Base-by-base conservation (phyloP, 192 early-diverging fungal species). In the Endogone sp. region DNA sequence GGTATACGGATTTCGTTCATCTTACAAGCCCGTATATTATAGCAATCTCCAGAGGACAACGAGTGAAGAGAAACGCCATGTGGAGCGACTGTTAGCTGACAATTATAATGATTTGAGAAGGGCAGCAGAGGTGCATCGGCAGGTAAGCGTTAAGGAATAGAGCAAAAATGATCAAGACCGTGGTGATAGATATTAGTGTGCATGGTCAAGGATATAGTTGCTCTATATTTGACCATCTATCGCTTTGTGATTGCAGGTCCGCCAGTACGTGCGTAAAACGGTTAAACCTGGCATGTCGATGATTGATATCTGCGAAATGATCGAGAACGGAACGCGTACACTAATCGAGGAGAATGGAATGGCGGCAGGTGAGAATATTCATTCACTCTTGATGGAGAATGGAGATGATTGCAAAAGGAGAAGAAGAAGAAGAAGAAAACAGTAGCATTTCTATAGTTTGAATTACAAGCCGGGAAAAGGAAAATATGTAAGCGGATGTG, bases 231-330 rank as follows among this genome's bases (percentile, higher is more conserved):
- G 11, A 29, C 37, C 23, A n/a, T 56, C n/a, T 56, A 56, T n/a
- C 25, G 28, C 29, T 27, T 21, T 10, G 23, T 55, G 25, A 49
- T 79, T n/a, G n/a, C n/a, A n/a, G 77, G 97, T 98, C 4, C 92
- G 97, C 28, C 65, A 75, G 58, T 93, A 96, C 74, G 95, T 90
- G 25, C 86, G 84, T 44, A 80, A 86, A 57, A 79, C 76, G 49
- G 93, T 99, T 73, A 93, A 93, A 79, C 96, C 97, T 25, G 97
- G 97, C 30, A 94, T 99, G 91, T 84, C 88, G 20, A 91, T 97
- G 92, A 95, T 91, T 29, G 93, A 95, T 8, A 93, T 99, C 69
- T 83, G 84, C 28, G 94, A 99, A 71, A 77, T 88, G 78, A 96
- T 98, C 66, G 97, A 99, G 74, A 97, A 98, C 68, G 93, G 93